Conservation (phyloP, 2,329 filamentous ascomycete species). For the Trichoderma atrobrunneum region DNA sequence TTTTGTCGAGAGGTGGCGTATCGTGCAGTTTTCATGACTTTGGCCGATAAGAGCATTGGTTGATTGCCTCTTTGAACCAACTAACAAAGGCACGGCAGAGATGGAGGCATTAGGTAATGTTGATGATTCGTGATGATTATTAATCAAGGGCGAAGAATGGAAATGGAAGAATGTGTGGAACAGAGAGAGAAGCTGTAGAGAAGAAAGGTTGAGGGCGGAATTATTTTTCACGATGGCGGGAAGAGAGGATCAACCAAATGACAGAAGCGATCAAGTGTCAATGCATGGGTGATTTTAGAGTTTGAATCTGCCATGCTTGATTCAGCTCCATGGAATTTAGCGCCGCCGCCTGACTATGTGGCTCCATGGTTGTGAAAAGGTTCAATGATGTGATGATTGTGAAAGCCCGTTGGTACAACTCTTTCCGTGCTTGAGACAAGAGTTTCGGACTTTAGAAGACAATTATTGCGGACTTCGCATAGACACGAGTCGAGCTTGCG, state of each 20-base stretch:
- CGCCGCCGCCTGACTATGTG: background rate
- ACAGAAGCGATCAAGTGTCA: background rate
- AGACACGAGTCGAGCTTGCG: background rate
- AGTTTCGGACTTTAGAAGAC: background rate
- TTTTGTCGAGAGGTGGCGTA: slow-evolving; percentile 14
- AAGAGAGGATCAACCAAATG: background rate
- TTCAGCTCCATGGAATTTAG: background rate
- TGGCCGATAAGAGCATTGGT: background rate
- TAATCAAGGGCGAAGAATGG: background rate
- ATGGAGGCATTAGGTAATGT: background rate
- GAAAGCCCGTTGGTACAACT: background rate
- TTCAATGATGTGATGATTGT: background rate
- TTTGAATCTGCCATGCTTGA: background rate
- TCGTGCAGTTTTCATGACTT: background rate
- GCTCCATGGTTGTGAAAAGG: background rate
- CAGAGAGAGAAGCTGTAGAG: background rate
- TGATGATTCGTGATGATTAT: background rate
- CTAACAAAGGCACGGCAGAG: background rate
- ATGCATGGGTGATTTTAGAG: background rate
- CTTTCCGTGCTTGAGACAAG: background rate
- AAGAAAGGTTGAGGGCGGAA: background rate
- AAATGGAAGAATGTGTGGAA: background rate
- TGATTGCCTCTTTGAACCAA: background rate
- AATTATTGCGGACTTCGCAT: background rate
- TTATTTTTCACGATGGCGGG: background rate